Conservation (phyloP, 805 yeast genomes). For the Suhomyces emberorum region DNA sequence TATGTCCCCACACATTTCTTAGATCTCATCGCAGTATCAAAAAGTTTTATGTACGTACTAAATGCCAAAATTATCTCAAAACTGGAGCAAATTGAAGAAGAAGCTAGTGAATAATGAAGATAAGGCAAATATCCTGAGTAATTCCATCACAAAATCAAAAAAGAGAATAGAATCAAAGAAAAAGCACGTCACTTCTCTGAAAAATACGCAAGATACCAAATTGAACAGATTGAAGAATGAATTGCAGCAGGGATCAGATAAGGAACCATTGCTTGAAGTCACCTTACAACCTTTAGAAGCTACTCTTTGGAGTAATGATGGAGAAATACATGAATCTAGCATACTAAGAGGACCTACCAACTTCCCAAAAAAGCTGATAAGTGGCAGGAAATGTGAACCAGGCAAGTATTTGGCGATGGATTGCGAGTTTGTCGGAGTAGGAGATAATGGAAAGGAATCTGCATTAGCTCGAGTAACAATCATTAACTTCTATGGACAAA, state of each 20-base stretch:
- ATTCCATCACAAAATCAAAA: not conserved
- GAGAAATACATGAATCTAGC: not conserved
- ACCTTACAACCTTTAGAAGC: no score
- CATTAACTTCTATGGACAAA: slow-evolving; percentile 77
- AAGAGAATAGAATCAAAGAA: no score
- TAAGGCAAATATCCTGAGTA: not conserved
- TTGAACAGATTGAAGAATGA: no score
- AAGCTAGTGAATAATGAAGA: no score
- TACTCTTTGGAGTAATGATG: slow-evolving; percentile 2
- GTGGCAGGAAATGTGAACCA: slow-evolving; percentile 37
- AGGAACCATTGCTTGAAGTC: no score
- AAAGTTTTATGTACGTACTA: not conserved
- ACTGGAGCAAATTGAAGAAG: slow-evolving; percentile 19
- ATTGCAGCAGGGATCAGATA: no score
- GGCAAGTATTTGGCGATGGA: slow-evolving; percentile 84
- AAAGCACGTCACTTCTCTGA: no score
- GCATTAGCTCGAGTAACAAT: slow-evolving; percentile 84
- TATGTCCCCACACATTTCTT: slow-evolving; percentile 2
- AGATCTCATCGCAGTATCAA: slow-evolving; percentile 1
- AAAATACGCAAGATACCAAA: no score
- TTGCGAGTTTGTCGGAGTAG: slow-evolving; percentile 94
- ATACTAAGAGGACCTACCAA: not conserved
- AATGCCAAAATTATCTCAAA: slow-evolving; percentile 17
- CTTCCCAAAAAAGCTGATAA: slow-evolving; percentile 5
- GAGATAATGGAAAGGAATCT: slow-evolving; percentile 64